Conservation (phyloP, 805 yeast genomes). For the Starmerella sirachaensis region DNA sequence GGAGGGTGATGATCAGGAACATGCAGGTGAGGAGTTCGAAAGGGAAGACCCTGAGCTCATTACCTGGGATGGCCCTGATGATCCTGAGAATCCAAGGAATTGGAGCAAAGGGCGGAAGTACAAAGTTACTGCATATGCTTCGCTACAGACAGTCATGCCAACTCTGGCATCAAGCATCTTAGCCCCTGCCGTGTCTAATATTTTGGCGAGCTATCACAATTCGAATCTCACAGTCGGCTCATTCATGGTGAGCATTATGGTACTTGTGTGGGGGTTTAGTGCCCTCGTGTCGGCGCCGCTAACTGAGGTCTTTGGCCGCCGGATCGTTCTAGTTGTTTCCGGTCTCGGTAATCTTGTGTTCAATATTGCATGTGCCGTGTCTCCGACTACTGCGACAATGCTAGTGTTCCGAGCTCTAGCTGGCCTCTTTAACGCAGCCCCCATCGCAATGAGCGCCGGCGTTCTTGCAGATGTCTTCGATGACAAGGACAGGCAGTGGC, state of each 20-base stretch:
- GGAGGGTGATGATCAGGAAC: slow-evolving; percentile 23
- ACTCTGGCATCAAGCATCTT: slow-evolving; percentile 53
- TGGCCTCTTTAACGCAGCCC: slow-evolving; percentile 57
- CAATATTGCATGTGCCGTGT: slow-evolving; percentile 47
- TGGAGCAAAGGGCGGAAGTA: slow-evolving; percentile 39
- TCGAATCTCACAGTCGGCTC: slow-evolving; percentile 35
- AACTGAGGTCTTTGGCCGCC: slow-evolving; percentile 55
- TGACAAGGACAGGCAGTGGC: slow-evolving; percentile 40
- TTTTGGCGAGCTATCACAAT: slow-evolving; percentile 36
- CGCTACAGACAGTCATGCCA: slow-evolving; percentile 45
- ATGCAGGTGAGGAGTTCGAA: slow-evolving; percentile 43
- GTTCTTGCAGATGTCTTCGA: slow-evolving; percentile 49
- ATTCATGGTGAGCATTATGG: slow-evolving; percentile 49
- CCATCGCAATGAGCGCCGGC: slow-evolving; percentile 60
- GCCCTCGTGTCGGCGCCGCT: slow-evolving; percentile 58
- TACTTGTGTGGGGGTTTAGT: slow-evolving; percentile 59
- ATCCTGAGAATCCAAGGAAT: slow-evolving; percentile 52
- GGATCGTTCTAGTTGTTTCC: slow-evolving; percentile 41
- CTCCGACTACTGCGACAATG: slow-evolving; percentile 44
- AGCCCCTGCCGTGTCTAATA: slow-evolving; percentile 46
- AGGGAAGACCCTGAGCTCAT: slow-evolving; percentile 52
- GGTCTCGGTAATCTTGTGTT: slow-evolving; percentile 35
- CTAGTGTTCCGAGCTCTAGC: slow-evolving; percentile 49
- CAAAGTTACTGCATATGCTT: slow-evolving; percentile 36
- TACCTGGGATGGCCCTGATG: slow-evolving; percentile 54